Evolutionary conservation across 352 stramenopile species (phyloP), one percentile per base, ranked within the genome.

Genomic region (Globisporangium paroecandrum): DNA sequence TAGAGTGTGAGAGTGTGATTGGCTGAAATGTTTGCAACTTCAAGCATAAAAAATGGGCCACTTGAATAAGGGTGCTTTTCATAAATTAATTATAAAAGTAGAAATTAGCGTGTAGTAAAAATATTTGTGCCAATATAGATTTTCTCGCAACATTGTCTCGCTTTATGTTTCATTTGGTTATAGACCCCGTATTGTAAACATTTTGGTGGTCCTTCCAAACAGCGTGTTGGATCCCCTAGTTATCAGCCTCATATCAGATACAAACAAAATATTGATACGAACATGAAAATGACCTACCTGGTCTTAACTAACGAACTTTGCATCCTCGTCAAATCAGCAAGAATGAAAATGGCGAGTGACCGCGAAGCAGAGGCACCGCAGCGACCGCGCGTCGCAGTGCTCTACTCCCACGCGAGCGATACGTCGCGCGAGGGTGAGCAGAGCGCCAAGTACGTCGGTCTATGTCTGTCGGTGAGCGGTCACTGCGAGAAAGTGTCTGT

Each of bases 401-500:
- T 93, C 58, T 90, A 89, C 74, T 83, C 83, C 58, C 71, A 70
- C 32, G 66, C 34, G 22, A 90, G 83, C 67, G 62, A 53, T 9
- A 43, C 75, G 22, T 89, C 80, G 29, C 70, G 72, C n/a, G 85
- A 93, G 69, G 74, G 82, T 25, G 75, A 82, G 71, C 75, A 82
- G 32, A 69, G 90, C 22, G 85, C 85, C 56, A 78, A 76, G 62
- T 93, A 90, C 64, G 49, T 91, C 47, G 82, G 78, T 8, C 66
- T 93, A 9, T 87, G 77, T 53, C 24, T 89, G 58, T 79, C 77
- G 6, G 71, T 73, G 13, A 88, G 80, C 18, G 80, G 83, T 9
- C 70, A 75, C 12, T 89, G 77, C 61, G 63, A 73, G 61, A 81
- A 82, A 57, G 79, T 78, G 58, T 76, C 76, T 58, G 80, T 91